These are phyloP conservation scores for Globisporangium carolinianum DNA, from an alignment of 352 stramenopile species.

Conservation along the genomic window DNA sequence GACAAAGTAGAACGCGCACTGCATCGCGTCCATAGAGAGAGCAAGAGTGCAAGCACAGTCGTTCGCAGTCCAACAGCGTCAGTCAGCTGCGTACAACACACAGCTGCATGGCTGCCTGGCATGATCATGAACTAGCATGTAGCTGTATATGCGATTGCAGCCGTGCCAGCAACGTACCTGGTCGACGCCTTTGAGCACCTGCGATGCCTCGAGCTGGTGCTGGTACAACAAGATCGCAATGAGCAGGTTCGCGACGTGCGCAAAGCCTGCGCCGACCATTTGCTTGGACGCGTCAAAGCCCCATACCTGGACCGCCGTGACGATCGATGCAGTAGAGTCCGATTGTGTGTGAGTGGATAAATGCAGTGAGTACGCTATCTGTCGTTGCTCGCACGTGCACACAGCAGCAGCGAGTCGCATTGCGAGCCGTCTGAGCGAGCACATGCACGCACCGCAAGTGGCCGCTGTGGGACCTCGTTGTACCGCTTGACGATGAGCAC, in stretches of 20 bases:
- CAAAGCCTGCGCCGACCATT: conserved; percentile 76
- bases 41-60: background rate
- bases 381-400: too few relatives aligned
- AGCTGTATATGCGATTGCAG: too few relatives aligned
- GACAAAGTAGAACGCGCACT: conserved; percentile 87
- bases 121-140: background rate
- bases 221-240: conserved; percentile 82
- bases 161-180: conserved; percentile 25
- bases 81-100: too few relatives aligned
- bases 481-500: conserved; percentile 76
- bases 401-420: background rate
- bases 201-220: conserved; percentile 17
- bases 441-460: conserved; percentile 40
- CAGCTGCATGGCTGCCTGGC: too few relatives aligned
- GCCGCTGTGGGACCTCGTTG: conserved; percentile 63
- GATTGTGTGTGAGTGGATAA: background rate
- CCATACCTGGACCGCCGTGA: conserved; percentile 42
- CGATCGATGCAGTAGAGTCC: background rate
- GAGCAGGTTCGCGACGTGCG: conserved; percentile 79
- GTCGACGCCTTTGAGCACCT: conserved; percentile 26
- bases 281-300: conserved; percentile 85
- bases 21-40: background rate
- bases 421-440: too few relatives aligned
- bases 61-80: too few relatives aligned
- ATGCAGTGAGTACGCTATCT: background rate